These are phyloP conservation scores for Cytidiella melzeri DNA, from an alignment of 768 basidiomycete species.

Conservation along the genomic window DNA sequence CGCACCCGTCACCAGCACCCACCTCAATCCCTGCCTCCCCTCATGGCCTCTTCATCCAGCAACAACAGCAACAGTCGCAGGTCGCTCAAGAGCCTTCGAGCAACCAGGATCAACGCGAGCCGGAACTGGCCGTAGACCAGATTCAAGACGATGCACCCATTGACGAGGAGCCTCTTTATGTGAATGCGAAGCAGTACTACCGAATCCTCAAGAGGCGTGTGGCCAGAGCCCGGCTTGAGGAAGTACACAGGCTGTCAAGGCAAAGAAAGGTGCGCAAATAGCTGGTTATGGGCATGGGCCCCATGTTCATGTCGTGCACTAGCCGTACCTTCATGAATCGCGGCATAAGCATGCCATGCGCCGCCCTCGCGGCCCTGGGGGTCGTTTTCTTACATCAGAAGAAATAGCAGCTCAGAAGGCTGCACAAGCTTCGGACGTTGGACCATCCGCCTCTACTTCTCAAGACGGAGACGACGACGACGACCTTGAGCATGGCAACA, in stretches of 20 bases:
- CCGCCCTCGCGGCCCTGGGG: slow-evolving; percentile 93
- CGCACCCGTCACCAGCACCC: slow-evolving; percentile 16
- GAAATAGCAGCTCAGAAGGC: slow-evolving; percentile 84
- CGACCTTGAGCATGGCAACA: slow-evolving; percentile 22
- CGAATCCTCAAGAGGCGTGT: slow-evolving; percentile 94
- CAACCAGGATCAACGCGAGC: slow-evolving; percentile 15
- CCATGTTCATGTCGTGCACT: slow-evolving; percentile 1
- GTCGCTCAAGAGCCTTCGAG: slow-evolving; percentile 20
- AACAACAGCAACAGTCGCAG: slow-evolving; percentile 15
- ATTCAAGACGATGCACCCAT: slow-evolving; percentile 38
- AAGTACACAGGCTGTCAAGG: slow-evolving; percentile 86
- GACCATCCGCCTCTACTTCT: slow-evolving; percentile 26
- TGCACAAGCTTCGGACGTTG: slow-evolving; percentile 28
- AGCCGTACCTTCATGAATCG: slow-evolving; percentile 94
- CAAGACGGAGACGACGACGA: slow-evolving; percentile 39
- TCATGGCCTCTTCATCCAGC: slow-evolving; percentile 9
- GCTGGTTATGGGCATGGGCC: slow-evolving; percentile 9
- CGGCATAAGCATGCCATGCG: slow-evolving; percentile 98
- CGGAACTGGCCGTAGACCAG: slow-evolving; percentile 24
- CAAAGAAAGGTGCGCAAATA: slow-evolving; percentile 90
- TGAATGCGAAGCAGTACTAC: slow-evolving; percentile 99
- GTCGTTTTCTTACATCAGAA: slow-evolving; percentile 94
- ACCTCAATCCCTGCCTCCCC: slow-evolving; percentile 3
- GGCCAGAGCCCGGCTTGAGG: slow-evolving; percentile 87
- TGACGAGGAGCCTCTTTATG: slow-evolving; percentile 97